Evolutionary conservation across 768 basidiomycete genomes (phyloP), one percentile per base, ranked within the genome.

Genomic region (Sutorius australiensis): DNA sequence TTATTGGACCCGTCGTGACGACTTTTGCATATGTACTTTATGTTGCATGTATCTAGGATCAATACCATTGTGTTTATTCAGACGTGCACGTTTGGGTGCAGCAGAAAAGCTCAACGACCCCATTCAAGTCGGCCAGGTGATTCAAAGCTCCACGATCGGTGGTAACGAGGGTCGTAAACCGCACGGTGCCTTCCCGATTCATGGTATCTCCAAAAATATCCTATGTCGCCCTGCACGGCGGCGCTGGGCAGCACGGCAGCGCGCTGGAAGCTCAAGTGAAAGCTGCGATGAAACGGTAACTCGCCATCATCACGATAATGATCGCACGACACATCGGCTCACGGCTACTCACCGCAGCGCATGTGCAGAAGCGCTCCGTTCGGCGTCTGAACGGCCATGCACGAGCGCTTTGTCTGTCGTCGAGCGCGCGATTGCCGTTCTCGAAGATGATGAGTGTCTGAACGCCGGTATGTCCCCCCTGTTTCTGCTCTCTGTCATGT

Each of bases 211-310:
- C 34, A 21, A 57, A 57, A 72, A 56, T 72, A 37, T 80, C 14
- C 32, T 64, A 76, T 56, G 68, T 89, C 52, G 82, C 81, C 3
- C 85, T 88, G 11, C 90, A 92, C 59, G 89, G 86, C 11, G 90
- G 90, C 30, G 90, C 90, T 27, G 90, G 89, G 3, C 66, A 73
- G n/a, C 87, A 90, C 58, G 64, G 74, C 7, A 69, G 63, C 42
- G 56, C 65, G 0, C 67, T 73, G 14, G 84, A 87, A 49, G 71
- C 73, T 27, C 72, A 74, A 33, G 72, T 87, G 36, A 86, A 84
- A 56, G 69, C 67, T 12, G 78, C 78, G 5, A 68, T 91, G 61
- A 74, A 77, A 70, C 74, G 70, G 86, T 87, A 61, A 69, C n/a
- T 46, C 30, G 14, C n/a, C 21, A n/a, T 32, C 37, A 16, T 51